phyloP scores from a whole-genome alignment of 139 green algal genomes.

The Chlamydomonas sphaeroides region DNA sequence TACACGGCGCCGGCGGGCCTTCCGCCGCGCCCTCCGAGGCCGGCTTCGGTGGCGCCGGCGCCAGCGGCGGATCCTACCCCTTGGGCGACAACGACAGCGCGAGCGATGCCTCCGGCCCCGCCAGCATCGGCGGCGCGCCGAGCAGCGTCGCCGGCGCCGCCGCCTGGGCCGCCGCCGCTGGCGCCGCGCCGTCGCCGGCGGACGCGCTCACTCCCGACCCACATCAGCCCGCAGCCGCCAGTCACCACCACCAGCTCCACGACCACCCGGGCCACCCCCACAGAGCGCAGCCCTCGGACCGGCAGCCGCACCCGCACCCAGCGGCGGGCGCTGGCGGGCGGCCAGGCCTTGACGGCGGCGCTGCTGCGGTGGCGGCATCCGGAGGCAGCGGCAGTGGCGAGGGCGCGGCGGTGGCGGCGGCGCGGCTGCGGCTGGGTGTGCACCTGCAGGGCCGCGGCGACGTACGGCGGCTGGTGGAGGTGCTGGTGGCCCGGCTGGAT shows the following conservation, averaged over 20 bases:
- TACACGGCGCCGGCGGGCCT: neutral
- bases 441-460: constrained; percentile 62
- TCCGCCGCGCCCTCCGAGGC: neutral
- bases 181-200: no score
- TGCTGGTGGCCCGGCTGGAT: constrained; percentile 41
- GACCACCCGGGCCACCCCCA: no score
- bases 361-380: neutral
- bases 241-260: no score
- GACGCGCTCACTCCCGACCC: no score
- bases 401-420: neutral
- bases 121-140: neutral
- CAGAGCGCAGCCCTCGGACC: no score
- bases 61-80: neutral
- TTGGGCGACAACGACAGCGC: neutral
- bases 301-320: no score
- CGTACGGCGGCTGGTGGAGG: constrained; percentile 61
- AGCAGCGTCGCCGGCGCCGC: neutral
- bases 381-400: neutral
- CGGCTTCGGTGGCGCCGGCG: neutral
- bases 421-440: constrained; percentile 62
- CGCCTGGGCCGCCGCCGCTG: neutral
- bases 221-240: no score
- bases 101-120: constrained; percentile 4
- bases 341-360: neutral
- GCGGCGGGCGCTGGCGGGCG: no score